Percentiles rank a stretch among this genome's conserved stretches.
These are phyloP conservation scores for Reutealis trisperma DNA, from an alignment of 345 rosid genomes.

Conservation along the genomic window DNA sequence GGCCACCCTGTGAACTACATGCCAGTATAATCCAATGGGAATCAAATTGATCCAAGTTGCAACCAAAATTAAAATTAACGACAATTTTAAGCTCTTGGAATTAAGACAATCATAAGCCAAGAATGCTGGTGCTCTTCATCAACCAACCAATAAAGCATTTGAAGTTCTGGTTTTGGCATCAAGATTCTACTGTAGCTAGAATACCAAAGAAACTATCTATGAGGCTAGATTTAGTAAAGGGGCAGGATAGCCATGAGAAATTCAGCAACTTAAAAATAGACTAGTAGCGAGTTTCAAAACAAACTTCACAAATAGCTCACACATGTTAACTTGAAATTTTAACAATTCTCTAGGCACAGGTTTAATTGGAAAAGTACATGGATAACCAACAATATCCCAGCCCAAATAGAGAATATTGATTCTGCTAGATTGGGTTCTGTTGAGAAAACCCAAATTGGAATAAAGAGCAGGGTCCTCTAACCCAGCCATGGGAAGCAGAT, in stretches of 20 bases:
- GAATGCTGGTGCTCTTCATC: no score
- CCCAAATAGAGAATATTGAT: no score
- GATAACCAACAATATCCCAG: background rate
- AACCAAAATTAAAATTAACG: background rate
- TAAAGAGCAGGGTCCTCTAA: no score
- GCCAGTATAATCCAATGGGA: background rate
- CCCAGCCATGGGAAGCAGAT: no score
- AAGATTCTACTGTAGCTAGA: background rate
- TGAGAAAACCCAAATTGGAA: no score
- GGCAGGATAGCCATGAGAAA: background rate
- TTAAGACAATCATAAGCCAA: background rate
- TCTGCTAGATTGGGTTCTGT: no score
- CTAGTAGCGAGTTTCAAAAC: background rate
- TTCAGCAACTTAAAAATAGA: background rate
- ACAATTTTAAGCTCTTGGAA: background rate
- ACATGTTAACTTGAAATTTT: background rate
- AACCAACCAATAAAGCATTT: background rate
- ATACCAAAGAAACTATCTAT: background rate
- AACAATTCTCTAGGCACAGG: background rate
- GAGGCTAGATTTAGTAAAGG: background rate
- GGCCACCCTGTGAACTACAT: background rate
- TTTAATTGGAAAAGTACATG: background rate
- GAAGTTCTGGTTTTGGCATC: background rate
- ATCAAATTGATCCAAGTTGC: background rate
- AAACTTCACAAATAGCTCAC: background rate